Evolutionary conservation across 2,329 filamentous ascomycete genomes (phyloP).

Genomic region (Fusarium transvaalense): DNA sequence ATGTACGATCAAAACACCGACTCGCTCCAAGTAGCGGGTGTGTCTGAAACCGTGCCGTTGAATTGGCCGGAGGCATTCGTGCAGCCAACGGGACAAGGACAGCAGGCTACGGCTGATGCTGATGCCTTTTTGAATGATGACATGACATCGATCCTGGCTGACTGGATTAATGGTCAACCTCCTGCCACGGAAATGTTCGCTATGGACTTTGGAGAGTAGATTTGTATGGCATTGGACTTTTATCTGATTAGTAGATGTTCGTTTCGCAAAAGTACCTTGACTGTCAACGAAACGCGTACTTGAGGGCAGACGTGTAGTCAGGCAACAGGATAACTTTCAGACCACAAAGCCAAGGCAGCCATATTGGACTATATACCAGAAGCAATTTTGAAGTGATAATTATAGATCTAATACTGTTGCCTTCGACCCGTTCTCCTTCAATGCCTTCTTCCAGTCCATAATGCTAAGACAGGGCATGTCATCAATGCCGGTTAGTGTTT

Average conservation of each 20-base stretch:
- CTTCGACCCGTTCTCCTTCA: neutral
- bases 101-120: neutral
- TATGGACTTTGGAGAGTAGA: conserved; percentile 29
- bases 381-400: neutral
- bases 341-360: neutral
- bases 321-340: neutral
- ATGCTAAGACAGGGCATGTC: neutral
- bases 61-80: conserved; percentile 13
- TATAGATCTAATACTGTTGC: neutral
- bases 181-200: conserved; percentile 33
- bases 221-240: no score
- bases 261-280: neutral
- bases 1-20: conserved; percentile 35
- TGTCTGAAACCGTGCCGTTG: conserved; percentile 15
- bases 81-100: neutral
- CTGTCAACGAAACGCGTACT: neutral
- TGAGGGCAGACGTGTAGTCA: neutral
- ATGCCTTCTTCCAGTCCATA: no score
- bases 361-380: no score
- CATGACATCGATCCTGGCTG: conserved; percentile 37
- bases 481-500: neutral
- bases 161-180: conserved; percentile 38
- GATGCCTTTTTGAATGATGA: conserved; percentile 23
- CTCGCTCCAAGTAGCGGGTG: conserved; percentile 30
- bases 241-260: neutral